Conservation (phyloP, 2,329 filamentous ascomycete species). For the Epichloe brachyelytri region DNA sequence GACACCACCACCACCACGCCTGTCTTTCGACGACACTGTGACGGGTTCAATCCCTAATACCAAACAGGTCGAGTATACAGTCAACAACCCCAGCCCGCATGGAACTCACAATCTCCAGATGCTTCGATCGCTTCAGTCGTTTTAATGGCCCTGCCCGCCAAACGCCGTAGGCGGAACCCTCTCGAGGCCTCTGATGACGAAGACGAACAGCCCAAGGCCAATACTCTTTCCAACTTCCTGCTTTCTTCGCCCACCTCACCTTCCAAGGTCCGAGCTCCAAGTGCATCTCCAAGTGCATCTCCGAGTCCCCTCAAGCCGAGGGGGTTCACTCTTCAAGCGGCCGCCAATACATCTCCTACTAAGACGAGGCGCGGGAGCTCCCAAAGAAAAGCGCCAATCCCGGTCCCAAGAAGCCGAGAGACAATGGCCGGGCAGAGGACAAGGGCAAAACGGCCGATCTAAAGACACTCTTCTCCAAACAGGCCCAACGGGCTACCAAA, state of each 20-base stretch:
- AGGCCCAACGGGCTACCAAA: constrained; percentile 36
- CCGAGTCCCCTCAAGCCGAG: constrained; percentile 28
- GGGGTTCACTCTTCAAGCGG: constrained; percentile 5
- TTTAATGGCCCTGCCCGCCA: constrained; percentile 44
- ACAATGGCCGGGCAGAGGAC: constrained; percentile 28
- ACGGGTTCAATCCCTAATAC: background rate
- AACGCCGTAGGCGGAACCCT: constrained; percentile 45
- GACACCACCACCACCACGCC: background rate
- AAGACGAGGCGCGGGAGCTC: constrained; percentile 6
- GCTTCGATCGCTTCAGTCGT: constrained; percentile 14
- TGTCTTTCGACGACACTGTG: background rate
- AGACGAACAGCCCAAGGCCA: constrained; percentile 28
- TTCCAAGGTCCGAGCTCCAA: constrained; percentile 17
- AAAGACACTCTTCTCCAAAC: constrained; percentile 47
- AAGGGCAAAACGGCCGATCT: constrained; percentile 44
- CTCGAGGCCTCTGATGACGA: constrained; percentile 38
- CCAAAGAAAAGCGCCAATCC: constrained; percentile 16
- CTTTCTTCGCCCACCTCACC: constrained; percentile 37
- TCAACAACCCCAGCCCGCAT: constrained; percentile 6
- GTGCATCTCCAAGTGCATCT: constrained; percentile 26
- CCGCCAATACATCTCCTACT: constrained; percentile 11
- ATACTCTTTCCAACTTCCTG: constrained; percentile 41
- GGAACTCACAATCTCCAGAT: constrained; percentile 15
- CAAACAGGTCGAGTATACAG: background rate
- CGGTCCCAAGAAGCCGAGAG: constrained; percentile 27